Percentiles rank a stretch among this genome's conserved stretches.
Evolutionary conservation across 2,329 filamentous ascomycete genomes (phyloP).

Genomic region (Tolypocladium endophyticum): DNA sequence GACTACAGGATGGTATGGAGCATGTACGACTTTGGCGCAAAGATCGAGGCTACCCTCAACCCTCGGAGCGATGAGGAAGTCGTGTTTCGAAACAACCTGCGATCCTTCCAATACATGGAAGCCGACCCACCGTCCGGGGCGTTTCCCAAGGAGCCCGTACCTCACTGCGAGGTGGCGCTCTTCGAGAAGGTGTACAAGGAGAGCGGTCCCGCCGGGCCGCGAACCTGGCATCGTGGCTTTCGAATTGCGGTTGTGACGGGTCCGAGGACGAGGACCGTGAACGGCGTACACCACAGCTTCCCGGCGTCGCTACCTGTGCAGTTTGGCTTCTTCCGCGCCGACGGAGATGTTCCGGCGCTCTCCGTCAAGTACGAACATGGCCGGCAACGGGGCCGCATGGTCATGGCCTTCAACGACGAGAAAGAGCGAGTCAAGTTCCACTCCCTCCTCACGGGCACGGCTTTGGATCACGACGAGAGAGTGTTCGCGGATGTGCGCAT

Average conservation of each 20-base stretch:
- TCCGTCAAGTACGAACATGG: slow-evolving; percentile 61
- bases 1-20: slow-evolving; percentile 73
- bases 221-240: slow-evolving; percentile 68
- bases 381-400: slow-evolving; percentile 57
- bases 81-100: slow-evolving; percentile 58
- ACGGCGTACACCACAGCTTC: slow-evolving; percentile 62
- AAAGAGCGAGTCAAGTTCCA: slow-evolving; percentile 62
- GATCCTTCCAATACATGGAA: slow-evolving; percentile 74
- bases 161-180: slow-evolving; percentile 60
- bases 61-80: slow-evolving; percentile 59
- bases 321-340: slow-evolving; percentile 66
- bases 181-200: slow-evolving; percentile 64
- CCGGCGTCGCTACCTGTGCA: slow-evolving; percentile 57
- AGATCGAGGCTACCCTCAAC: slow-evolving; percentile 61
- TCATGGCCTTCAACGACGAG: slow-evolving; percentile 67
- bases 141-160: slow-evolving; percentile 67
- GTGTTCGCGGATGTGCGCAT: slow-evolving; percentile 62
- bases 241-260: slow-evolving; percentile 70
- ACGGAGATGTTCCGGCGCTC: slow-evolving; percentile 58
- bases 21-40: slow-evolving; percentile 75
- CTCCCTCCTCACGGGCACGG: slow-evolving; percentile 61
- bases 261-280: slow-evolving; percentile 65
- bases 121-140: slow-evolving; percentile 54
- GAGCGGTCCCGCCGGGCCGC: slow-evolving; percentile 60
- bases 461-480: slow-evolving; percentile 56